phyloP scores from a whole-genome alignment of 768 basidiomycete species.

The Rhodotorula sphaerocarpa region DNA sequence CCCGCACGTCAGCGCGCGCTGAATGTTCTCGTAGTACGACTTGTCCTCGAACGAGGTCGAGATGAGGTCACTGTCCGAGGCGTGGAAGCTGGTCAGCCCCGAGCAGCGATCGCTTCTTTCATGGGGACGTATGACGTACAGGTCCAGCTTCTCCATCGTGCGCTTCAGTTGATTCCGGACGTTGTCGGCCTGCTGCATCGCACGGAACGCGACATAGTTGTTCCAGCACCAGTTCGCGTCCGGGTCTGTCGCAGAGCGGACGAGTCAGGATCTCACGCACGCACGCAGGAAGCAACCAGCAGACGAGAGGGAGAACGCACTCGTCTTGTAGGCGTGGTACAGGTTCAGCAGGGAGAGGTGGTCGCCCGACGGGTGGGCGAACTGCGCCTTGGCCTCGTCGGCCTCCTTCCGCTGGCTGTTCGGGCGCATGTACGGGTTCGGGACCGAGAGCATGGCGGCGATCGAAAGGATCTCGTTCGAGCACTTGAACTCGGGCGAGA shows the following conservation, averaged over 20 bases:
- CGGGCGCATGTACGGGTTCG: conserved; percentile 90
- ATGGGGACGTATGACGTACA: conserved; percentile 6
- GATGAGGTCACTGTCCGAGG: conserved; percentile 51
- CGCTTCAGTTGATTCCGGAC: conserved; percentile 81
- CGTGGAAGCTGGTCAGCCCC: background rate
- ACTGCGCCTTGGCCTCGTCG: conserved; percentile 76
- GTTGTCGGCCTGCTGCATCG: conserved; percentile 84
- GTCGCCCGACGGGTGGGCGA: conserved; percentile 91
- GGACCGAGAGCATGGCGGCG: conserved; percentile 95
- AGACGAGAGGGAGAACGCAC: background rate
- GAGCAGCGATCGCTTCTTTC: no score
- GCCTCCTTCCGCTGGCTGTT: conserved; percentile 80
- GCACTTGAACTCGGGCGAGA: conserved; percentile 89
- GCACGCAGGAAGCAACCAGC: background rate
- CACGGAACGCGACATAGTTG: conserved; percentile 74
- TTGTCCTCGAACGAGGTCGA: conserved; percentile 58
- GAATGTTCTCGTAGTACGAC: conserved; percentile 64
- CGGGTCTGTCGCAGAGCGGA: conserved; percentile 18
- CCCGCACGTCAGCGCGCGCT: conserved; percentile 76
- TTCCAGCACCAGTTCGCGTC: conserved; percentile 86
- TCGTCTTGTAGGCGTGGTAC: conserved; percentile 75
- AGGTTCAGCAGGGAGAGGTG: conserved; percentile 91
- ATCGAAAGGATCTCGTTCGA: conserved; percentile 92
- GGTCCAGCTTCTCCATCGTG: conserved; percentile 63
- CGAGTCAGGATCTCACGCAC: background rate